Base-by-base conservation (phyloP, 2,329 filamentous ascomycete genomes). In the Fusarium sp. region DNA sequence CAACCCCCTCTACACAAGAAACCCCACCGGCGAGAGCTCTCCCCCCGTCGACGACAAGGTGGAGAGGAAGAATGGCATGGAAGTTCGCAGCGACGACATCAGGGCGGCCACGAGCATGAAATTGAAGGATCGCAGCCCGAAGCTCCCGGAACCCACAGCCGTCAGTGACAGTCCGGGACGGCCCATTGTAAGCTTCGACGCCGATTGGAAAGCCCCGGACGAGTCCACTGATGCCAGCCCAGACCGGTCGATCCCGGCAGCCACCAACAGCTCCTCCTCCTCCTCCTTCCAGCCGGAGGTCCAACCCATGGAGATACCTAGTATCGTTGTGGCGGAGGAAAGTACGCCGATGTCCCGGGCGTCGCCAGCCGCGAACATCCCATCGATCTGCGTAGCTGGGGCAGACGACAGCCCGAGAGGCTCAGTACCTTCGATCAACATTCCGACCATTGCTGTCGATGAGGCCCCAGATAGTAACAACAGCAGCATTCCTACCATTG, bases 101-200 rank as follows among this genome's bases (percentile, higher is more conserved):
- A 90, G 94, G 64, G 90, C 93, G 72, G 95, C 95, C 58, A 98
- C 95, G 8, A 96, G 93, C 82, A 97, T 97, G 89, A 92, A 86
- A 78, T 85, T 96, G 70, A 94, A 90, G 79, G 94, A 97, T 80
- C 91, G 95, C 77, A 98, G 94, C 81, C 82, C 90, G 61, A 97
- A 93, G 78, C 86, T 98, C 67, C 95, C 95, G 30, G 95, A 92
- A 76, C 95, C 95, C 71, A 94, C 93, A 58, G 91, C 93, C 76
- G 95, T 98, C 81, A 98, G 94, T 83, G 92, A 98, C 83, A 92
- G 88, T 77, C 92, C 93, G 75, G 94, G 94, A 75, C 90, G 95
- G 78, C 95, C 95, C 69, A 98, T 98, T 85, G 95, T 98, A 86
- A 98, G 95, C 87, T 98, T 98, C 87, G 89, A 97, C 82, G 89